Conservation (phyloP, 2,329 filamentous ascomycete genomes). For the Domatiomyces globalis region DNA sequence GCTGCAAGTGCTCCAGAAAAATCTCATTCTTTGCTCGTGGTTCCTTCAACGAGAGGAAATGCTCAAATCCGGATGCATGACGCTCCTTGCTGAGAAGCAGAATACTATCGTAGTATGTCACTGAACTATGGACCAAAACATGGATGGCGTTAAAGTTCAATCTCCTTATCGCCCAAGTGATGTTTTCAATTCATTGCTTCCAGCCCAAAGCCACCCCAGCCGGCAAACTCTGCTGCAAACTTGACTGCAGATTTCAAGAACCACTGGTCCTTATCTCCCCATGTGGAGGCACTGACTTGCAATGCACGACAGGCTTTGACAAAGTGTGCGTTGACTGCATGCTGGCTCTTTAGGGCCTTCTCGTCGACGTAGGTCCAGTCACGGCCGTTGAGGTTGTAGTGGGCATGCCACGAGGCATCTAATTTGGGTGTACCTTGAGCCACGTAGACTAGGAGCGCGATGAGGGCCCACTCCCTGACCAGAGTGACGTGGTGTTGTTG, state of each 20-base stretch:
- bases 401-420: slow-evolving; percentile 39
- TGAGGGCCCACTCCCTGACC: slow-evolving; percentile 79
- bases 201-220: slow-evolving; percentile 16
- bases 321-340: slow-evolving; percentile 63
- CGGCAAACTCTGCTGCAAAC: slow-evolving; percentile 33
- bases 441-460: slow-evolving; percentile 65
- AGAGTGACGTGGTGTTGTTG: slow-evolving; percentile 56
- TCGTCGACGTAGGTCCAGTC: slow-evolving; percentile 66
- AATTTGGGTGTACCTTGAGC: slow-evolving; percentile 59
- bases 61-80: too few species aligned
- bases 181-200: slow-evolving; percentile 1
- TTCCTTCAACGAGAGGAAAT: too few species aligned
- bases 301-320: slow-evolving; percentile 71
- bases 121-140: neutral
- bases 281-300: slow-evolving; percentile 43
- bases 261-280: slow-evolving; percentile 31
- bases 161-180: neutral
- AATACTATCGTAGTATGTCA: neutral
- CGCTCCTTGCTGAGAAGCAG: neutral
- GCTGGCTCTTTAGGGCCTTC: slow-evolving; percentile 53
- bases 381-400: slow-evolving; percentile 43
- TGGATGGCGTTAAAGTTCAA: neutral
- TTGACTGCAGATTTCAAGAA: slow-evolving; percentile 38
- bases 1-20: too few species aligned
- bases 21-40: too few species aligned